A percentile compares a stretch with the other conserved stretches of the same genome.
Evolutionary conservation across 768 basidiomycete species (phyloP).

Genomic region (Auricularia cornea): DNA sequence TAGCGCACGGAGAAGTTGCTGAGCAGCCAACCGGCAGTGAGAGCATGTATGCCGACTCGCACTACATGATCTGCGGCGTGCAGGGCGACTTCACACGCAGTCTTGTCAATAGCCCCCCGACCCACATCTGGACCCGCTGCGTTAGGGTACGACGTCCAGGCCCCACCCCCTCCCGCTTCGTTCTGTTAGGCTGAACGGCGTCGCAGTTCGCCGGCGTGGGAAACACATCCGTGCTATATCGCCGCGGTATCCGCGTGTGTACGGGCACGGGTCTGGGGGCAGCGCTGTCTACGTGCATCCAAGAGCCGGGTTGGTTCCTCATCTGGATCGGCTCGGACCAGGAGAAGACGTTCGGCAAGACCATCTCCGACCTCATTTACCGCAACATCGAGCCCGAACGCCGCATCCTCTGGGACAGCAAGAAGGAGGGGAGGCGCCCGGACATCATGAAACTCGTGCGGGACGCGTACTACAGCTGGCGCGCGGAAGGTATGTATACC

Average conservation of each 20-base stretch:
- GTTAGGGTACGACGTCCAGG: conserved; percentile 8
- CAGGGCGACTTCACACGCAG: conserved; percentile 14
- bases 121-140: conserved; percentile 13
- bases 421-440: conserved; percentile 11
- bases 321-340: conserved; percentile 14
- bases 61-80: conserved; percentile 15
- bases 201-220: conserved; percentile 10
- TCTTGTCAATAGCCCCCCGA: conserved; percentile 11
- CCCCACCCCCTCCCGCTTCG: neutral
- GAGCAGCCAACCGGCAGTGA: conserved; percentile 5
- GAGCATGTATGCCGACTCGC: conserved; percentile 8
- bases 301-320: conserved; percentile 13
- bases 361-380: conserved; percentile 11
- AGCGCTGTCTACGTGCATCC: conserved; percentile 14
- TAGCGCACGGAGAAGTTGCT: neutral
- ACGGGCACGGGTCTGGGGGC: conserved; percentile 15
- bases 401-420: conserved; percentile 13
- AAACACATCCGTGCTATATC: conserved; percentile 12
- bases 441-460: conserved; percentile 11
- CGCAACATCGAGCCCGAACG: conserved; percentile 11
- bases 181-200: neutral
- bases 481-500: conserved; percentile 11
- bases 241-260: conserved; percentile 12
- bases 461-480: conserved; percentile 8
- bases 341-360: conserved; percentile 13